Evolutionary conservation across 2,329 filamentous ascomycete genomes (phyloP).

Genomic region (Bimuria novae-zelandiae): DNA sequence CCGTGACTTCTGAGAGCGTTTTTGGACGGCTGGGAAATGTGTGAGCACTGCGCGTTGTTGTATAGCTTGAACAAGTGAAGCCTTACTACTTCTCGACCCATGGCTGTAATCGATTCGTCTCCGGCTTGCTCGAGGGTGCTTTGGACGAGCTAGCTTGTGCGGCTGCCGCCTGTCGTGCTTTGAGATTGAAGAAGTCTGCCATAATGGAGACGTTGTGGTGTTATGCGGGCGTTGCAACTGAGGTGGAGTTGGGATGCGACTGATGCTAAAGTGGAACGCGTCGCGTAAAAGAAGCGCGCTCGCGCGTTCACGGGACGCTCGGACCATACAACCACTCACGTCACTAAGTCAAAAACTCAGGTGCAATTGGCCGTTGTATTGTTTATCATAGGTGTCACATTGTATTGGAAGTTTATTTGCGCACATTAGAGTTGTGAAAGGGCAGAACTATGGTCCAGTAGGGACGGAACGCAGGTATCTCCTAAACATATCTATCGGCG

Average conservation of each 20-base stretch:
- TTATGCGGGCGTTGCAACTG: neutral
- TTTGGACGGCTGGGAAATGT: slow-evolving; percentile 75
- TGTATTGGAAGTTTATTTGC: too few species aligned
- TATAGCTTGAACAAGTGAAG: neutral
- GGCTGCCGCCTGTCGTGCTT: slow-evolving; percentile 76
- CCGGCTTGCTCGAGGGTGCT: slow-evolving; percentile 63
- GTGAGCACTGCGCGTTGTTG: neutral
- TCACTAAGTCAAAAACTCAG: too few species aligned
- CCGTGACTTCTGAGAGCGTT: slow-evolving; percentile 89
- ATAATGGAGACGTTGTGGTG: slow-evolving; percentile 53
- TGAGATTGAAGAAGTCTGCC: slow-evolving; percentile 94
- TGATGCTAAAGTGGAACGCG: slow-evolving; percentile 39
- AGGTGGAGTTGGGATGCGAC: slow-evolving; percentile 12
- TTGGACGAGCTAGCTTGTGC: slow-evolving; percentile 75
- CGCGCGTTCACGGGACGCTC: slow-evolving; percentile 34
- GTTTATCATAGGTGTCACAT: too few species aligned
- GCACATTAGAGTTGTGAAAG: too few species aligned
- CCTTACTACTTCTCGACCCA: slow-evolving; percentile 99
- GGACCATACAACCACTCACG: too few species aligned
- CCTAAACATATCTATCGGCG: too few species aligned
- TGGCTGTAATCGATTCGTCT: slow-evolving; percentile 73
- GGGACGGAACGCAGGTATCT: too few species aligned
- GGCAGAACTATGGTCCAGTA: too few species aligned
- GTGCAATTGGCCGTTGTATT: too few species aligned
- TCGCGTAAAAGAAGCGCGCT: slow-evolving; percentile 24